Evolutionary conservation across 108 stramenopile genomes (phyloP), one percentile per base, ranked within the genome.

Genomic region (Skeletonema menzelii): DNA sequence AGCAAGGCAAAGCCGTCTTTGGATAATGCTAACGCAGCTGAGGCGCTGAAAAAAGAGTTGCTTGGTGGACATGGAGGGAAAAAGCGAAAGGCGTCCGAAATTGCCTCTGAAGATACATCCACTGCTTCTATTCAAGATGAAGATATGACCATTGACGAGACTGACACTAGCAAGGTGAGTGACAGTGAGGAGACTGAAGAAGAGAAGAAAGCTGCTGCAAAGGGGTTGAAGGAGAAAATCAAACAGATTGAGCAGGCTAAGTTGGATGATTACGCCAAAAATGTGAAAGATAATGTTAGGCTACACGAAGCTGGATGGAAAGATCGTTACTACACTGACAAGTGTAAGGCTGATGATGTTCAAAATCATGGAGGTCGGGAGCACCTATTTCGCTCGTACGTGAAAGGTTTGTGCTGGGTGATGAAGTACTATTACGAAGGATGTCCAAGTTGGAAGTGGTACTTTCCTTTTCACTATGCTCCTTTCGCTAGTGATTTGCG

Each of bases 351-450:
- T 8, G 97, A 98, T 69, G 97, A 98, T 71, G 93, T 95, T 63
- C 86, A 85, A 35, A 87, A 85, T 17, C 85, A 93, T 61, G 97
- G 95, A n/a, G 95, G 96, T 3, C 76, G 95, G 26, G 89, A 96
- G 71, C 88, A 93, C 53, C 65, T 99, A 34, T 96, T 95, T 70
- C 87, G 91, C 35, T 86, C 93, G 8, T 99, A 99, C 77, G 95
- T 99, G 28, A 83, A 91, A 82, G 99, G 99, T 17, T 86, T 99
- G 14, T 96, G 95, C 82, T 99, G 99, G 99, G 99, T 99, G 11
- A 95, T 99, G 92, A 91, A 88, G 65, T 98, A 98, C 78, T 99
- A 98, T 77, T 99, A 98, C 84, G 86, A 89, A 40, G 97, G 97
- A 7, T 94, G 93, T 70, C 82, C 87, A 47, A 90, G 91, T 44